Evolutionary conservation across 2,329 filamentous ascomycete genomes (phyloP), one percentile per base, ranked within the genome.

Genomic region (Pestalotiopsis fici): DNA sequence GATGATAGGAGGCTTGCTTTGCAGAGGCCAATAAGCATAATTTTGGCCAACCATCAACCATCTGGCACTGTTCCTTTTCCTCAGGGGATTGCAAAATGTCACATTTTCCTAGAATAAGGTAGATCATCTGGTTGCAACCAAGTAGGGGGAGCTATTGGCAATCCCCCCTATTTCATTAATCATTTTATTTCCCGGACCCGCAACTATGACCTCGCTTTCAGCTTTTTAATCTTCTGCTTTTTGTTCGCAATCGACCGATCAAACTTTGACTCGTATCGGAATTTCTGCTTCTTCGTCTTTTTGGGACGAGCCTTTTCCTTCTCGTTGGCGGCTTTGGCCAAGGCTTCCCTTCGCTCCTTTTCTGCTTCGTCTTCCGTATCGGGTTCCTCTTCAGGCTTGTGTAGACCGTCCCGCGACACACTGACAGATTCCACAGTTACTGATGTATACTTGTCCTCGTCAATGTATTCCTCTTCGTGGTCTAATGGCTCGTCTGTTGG

Each of bases 401-500:
- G 85, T 60, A 97, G 81, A 0, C 93, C 93, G 66, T 94, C 89
- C 71, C 89, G 88, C 13, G 92, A 91, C 18, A 97, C 87, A 70
- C 91, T 91, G 72, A 99, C 94, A 12, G 93, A 91, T 78, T 98
- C 95, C 1, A 99, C 90, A 0, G 93, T 98, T 28, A 99, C 96
- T 0, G 94, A 97, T 0, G 96, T 98, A 78, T 94, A 98, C 77
- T 92, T 93, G 79, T 98, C 95, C 78, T 98, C 96, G 78, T 99
- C 96, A 71, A 98, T 88, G 81, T 98, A 99, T 79, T 98, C 94
- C 72, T 95, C 94, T 78, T 97, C 93, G 72, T 93, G 90, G 76
- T 97, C 90, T 57, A 96, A 81, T 25, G 89, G 85, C 50, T 85
- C 78, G 56, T 71, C 74, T 6, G 37, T 56, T 13, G 81, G 80